Evolutionary conservation across 2,329 filamentous ascomycete species (phyloP).

Genomic region (Mollisia scopiformis): DNA sequence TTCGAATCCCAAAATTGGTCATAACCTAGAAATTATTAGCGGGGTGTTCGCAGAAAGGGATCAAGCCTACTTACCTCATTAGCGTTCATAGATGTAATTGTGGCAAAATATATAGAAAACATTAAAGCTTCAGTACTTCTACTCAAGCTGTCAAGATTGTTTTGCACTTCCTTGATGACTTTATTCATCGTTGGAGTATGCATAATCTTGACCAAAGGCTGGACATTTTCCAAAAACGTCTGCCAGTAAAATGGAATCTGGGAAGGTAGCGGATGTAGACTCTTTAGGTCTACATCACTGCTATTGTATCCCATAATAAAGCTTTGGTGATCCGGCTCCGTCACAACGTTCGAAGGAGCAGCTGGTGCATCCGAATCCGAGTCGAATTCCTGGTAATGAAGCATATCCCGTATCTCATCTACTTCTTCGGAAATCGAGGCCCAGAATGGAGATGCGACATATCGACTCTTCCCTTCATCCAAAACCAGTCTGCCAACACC

Average conservation of each 20-base stretch:
- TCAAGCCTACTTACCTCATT: slow-evolving; percentile 31
- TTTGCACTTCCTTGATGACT: slow-evolving; percentile 62
- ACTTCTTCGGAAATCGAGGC: slow-evolving; percentile 71
- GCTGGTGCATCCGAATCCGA: slow-evolving; percentile 32
- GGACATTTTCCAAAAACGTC: slow-evolving; percentile 73
- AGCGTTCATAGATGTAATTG: slow-evolving; percentile 45
- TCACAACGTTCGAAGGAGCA: slow-evolving; percentile 49
- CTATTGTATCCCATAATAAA: slow-evolving; percentile 77
- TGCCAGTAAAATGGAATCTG: slow-evolving; percentile 72
- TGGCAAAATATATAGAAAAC: slow-evolving; percentile 60
- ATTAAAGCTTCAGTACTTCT: slow-evolving; percentile 48
- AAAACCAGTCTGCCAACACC: slow-evolving; percentile 67
- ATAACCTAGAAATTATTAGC: slow-evolving; percentile 28
- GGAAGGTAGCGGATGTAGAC: slow-evolving; percentile 66
- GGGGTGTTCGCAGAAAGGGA: not conserved
- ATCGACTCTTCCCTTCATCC: slow-evolving; percentile 69
- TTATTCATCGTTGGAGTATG: slow-evolving; percentile 70
- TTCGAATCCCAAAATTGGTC: slow-evolving; percentile 45
- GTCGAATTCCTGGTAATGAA: slow-evolving; percentile 33
- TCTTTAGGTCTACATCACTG: slow-evolving; percentile 65
- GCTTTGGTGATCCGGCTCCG: slow-evolving; percentile 68
- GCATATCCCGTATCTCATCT: slow-evolving; percentile 35
- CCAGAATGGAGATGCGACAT: slow-evolving; percentile 79
- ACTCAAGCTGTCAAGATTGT: slow-evolving; percentile 59
- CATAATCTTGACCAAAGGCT: slow-evolving; percentile 71